A percentile compares a stretch with the other conserved stretches of the same genome.
These are phyloP conservation scores for Obba rivulosa DNA, from an alignment of 768 basidiomycete species.

Conservation along the genomic window DNA sequence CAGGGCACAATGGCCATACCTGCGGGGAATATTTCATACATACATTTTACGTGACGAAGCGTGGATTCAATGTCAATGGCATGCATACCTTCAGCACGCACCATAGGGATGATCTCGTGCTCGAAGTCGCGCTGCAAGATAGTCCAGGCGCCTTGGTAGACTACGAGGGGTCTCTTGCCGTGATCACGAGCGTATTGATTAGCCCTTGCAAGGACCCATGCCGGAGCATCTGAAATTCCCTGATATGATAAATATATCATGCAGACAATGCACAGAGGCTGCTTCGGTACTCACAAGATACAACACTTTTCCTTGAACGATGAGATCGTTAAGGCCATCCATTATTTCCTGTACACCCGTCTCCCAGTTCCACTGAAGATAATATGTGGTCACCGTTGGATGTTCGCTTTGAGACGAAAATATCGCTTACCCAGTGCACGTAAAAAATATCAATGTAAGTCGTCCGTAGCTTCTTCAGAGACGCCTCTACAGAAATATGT, in stretches of 20 bases:
- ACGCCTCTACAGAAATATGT: constrained; percentile 26
- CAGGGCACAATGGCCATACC: constrained; percentile 35
- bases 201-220: constrained; percentile 27
- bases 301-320: constrained; percentile 42
- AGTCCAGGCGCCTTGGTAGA: constrained; percentile 33
- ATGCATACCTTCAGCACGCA: constrained; percentile 16
- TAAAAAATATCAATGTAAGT: constrained; percentile 42
- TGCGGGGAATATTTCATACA: not conserved
- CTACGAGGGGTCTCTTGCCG: constrained; percentile 33
- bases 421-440: constrained; percentile 38
- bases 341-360: constrained; percentile 53
- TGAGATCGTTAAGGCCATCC: constrained; percentile 44
- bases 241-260: not conserved
- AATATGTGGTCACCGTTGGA: constrained; percentile 37
- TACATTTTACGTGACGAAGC: not conserved
- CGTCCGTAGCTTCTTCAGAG: constrained; percentile 38
- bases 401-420: constrained; percentile 51
- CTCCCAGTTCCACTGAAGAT: constrained; percentile 43
- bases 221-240: constrained; percentile 24
- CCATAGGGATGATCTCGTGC: constrained; percentile 33
- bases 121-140: constrained; percentile 31
- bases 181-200: constrained; percentile 33
- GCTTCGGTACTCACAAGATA: constrained; percentile 15
- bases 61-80: constrained; percentile 11
- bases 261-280: not conserved